A percentile compares a stretch with the other conserved stretches of the same genome.
These are phyloP conservation scores for Sporothrix pseudoabietina DNA, from an alignment of 2,329 filamentous ascomycete species.

Conservation along the genomic window DNA sequence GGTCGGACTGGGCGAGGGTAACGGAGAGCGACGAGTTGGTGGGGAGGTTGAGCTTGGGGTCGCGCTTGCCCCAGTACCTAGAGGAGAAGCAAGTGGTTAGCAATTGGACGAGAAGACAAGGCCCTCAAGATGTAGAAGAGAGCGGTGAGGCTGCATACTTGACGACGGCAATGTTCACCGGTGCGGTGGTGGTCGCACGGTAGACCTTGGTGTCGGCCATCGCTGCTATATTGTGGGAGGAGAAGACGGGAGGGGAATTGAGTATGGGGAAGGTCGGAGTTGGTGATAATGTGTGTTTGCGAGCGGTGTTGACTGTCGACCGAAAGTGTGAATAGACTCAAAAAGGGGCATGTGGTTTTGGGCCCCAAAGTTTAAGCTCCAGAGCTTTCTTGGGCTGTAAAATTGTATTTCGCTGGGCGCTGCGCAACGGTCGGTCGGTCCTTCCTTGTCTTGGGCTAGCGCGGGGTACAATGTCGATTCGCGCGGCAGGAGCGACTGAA, in stretches of 20 bases:
- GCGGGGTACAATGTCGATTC: slow-evolving; percentile 20
- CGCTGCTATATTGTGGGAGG: neutral
- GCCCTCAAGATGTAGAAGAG: neutral
- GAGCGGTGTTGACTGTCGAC: neutral
- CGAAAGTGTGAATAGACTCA: slow-evolving; percentile 9
- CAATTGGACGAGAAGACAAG: slow-evolving; percentile 8
- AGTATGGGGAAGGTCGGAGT: neutral
- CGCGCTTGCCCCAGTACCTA: slow-evolving; percentile 93
- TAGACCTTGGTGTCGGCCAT: slow-evolving; percentile 62
- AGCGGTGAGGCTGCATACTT: slow-evolving; percentile 61
- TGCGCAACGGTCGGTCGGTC: slow-evolving; percentile 2
- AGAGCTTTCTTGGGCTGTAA: slow-evolving; percentile 10
- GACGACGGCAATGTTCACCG: slow-evolving; percentile 97
- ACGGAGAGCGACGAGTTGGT: slow-evolving; percentile 98
- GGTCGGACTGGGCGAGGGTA: slow-evolving; percentile 89
- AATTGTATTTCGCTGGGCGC: slow-evolving; percentile 21
- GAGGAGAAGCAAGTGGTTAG: slow-evolving; percentile 46
- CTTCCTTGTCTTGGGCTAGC: slow-evolving; percentile 25
- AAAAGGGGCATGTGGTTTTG: slow-evolving; percentile 23
- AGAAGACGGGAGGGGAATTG: neutral
- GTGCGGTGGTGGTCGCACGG: slow-evolving; percentile 92
- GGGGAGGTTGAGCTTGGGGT: slow-evolving; percentile 89
- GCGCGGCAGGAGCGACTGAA: neutral
- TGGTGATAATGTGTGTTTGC: neutral
- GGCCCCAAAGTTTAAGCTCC: slow-evolving; percentile 17